These are phyloP conservation scores for Solanum arcanum DNA, from an alignment of 257 asterid genomes.

Conservation along the genomic window DNA sequence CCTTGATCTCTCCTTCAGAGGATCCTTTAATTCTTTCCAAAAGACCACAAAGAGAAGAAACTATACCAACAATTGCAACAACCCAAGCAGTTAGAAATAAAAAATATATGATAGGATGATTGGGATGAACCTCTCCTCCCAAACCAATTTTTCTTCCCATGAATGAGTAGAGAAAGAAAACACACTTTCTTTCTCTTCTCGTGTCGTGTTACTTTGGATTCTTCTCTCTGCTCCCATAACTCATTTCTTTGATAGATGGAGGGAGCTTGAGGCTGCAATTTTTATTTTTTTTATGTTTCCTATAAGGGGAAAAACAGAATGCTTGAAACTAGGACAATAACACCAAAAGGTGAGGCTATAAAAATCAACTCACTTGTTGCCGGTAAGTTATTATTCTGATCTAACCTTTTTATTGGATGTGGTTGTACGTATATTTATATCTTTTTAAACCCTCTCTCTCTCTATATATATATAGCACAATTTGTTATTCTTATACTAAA, in stretches of 20 bases:
- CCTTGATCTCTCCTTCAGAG: background rate
- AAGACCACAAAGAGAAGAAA: constrained; percentile 52
- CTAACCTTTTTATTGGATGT: background rate
- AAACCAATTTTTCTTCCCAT: constrained; percentile 44
- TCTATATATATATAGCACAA: background rate
- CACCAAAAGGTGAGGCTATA: background rate
- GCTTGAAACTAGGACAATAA: background rate
- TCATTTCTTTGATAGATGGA: background rate
- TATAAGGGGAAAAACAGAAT: background rate
- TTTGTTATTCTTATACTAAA: too few species aligned
- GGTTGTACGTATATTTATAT: background rate
- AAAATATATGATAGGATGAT: constrained; percentile 10
- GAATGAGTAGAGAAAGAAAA: background rate
- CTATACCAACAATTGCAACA: constrained; percentile 16
- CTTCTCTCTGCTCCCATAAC: background rate
- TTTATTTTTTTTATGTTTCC: background rate
- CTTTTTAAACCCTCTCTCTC: too few species aligned
- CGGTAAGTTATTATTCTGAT: background rate
- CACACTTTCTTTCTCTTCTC: background rate
- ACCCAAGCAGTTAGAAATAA: constrained; percentile 16
- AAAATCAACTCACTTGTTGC: background rate
- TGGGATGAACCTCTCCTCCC: constrained; percentile 14
- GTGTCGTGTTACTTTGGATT: background rate
- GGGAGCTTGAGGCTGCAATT: background rate
- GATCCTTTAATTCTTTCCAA: constrained; percentile 18